Evolutionary conservation across 2,329 filamentous ascomycete species (phyloP), one percentile per base, ranked within the genome.

Genomic region (Stachybotrys chartarum): DNA sequence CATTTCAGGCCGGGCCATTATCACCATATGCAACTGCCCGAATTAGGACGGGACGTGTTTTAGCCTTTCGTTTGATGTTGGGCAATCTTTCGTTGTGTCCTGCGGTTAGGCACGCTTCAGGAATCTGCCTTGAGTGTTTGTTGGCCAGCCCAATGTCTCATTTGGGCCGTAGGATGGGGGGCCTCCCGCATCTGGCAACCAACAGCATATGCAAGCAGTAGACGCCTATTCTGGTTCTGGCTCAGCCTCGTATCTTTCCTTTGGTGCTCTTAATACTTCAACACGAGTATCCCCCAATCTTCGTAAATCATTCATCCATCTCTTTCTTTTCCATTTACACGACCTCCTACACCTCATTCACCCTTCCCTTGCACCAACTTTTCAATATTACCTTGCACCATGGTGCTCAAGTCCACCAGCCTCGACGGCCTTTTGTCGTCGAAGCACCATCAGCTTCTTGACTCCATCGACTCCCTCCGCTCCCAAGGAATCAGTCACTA

Each of bases 401-500:
- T 52, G 50, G 17, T 52, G n/a, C 35, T 52, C 30, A 50, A 47
- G 12, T 30, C 55, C 1, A 44, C 53, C 39, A 18, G n/a, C 35
- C 35, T 42, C 12, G 46, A 50, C 30, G 24, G 24, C 48, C 35
- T 55, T 5, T 47, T 17, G 14, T 51, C 48, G 12, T 30, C 49
- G 35, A 54, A 57, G 30, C 53, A 57, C 32, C 51, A 31, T 14
- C 16, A 55, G 17, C 49, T 72, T 1, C 63, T 75, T 0, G 66
- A 74, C n/a, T 63, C 68, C 7, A 68, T 74, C 30, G 70, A 74
- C 44, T 66, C 58, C 2, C 66, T 75, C 1, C 66, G 70, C 7
- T 64, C 66, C 6, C 63, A 68, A 10, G 70, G 70, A 3, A 63
- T 75, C n/a, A 66, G 64, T 30, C 65, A 66, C n/a, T 70, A 69